Percentiles rank a stretch among this genome's conserved stretches.
These are phyloP conservation scores for Xylaria sp. DNA, from an alignment of 2,329 filamentous ascomycete species.

Conservation along the genomic window DNA sequence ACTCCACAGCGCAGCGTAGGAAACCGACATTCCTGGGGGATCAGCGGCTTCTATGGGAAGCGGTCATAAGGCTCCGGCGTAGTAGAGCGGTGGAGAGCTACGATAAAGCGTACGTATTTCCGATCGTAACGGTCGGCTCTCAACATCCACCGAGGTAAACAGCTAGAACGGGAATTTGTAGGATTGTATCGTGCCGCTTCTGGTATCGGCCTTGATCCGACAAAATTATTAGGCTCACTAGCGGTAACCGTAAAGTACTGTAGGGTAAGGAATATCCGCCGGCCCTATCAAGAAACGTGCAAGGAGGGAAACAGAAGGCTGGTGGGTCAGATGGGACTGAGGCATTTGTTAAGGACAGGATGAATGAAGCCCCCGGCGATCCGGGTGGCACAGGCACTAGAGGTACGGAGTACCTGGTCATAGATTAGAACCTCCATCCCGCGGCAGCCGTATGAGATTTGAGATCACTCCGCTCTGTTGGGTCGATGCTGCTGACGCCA, in stretches of 20 bases:
- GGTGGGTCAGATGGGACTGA: slow-evolving; percentile 24
- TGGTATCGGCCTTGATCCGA: slow-evolving; percentile 9
- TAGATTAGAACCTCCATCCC: slow-evolving; percentile 26
- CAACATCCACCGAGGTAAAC: not conserved
- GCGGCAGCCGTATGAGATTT: slow-evolving; percentile 28
- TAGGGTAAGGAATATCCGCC: no score
- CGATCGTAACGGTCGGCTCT: not conserved
- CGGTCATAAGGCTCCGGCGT: slow-evolving; percentile 21
- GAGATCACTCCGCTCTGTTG: slow-evolving; percentile 40
- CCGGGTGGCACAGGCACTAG: slow-evolving; percentile 25
- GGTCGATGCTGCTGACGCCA: slow-evolving; percentile 40
- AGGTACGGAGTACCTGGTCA: slow-evolving; percentile 8
- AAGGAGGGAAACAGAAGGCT: not conserved
- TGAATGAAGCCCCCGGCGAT: slow-evolving; percentile 14
- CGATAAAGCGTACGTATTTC: slow-evolving; percentile 4
- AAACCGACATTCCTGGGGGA: slow-evolving; percentile 14
- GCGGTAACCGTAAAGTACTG: not conserved
- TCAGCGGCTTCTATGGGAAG: not conserved
- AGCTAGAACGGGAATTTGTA: slow-evolving; percentile 9
- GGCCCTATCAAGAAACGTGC: not conserved
- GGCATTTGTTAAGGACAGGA: slow-evolving; percentile 20
- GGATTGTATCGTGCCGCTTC: not conserved
- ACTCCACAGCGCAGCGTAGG: not conserved
- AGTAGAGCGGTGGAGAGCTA: slow-evolving; percentile 14
- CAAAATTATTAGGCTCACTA: not conserved